Percentiles rank a stretch among this genome's conserved stretches.
phyloP scores from a whole-genome alignment of 2,329 filamentous ascomycete genomes.

The Xylariaceae sp. region DNA sequence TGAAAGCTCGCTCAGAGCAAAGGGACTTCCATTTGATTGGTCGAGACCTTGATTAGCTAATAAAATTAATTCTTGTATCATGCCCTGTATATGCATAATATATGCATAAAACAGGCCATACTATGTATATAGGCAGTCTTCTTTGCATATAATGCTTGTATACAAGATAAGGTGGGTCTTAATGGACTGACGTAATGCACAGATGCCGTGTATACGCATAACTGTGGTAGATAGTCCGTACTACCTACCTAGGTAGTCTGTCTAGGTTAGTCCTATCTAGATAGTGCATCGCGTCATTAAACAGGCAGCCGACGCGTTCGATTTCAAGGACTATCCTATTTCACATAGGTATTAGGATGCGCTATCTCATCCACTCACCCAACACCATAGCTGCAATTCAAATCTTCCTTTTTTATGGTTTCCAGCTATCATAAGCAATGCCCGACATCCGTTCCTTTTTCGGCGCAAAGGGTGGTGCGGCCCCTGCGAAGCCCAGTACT shows the following conservation, averaged over 20 bases:
- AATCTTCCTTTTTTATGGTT: neutral
- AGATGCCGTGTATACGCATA: no score
- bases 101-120: neutral
- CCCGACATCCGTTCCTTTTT: constrained; percentile 93
- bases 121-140: no score
- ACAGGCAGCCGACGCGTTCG: constrained; percentile 16
- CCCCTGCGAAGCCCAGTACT: constrained; percentile 44
- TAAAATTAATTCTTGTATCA: neutral
- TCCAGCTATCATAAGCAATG: constrained; percentile 45
- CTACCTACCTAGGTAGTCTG: neutral
- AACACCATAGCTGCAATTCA: neutral
- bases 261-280: no score
- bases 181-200: no score
- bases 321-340: constrained; percentile 1
- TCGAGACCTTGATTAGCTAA: neutral
- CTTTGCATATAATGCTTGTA: no score
- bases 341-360: neutral
- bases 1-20: constrained; percentile 1
- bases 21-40: constrained; percentile 8
- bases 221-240: neutral
- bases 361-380: neutral
- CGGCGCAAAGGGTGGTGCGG: constrained; percentile 62
- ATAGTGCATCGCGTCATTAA: constrained; percentile 16
- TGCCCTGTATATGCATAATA: neutral
- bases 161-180: no score